Evolutionary conservation across 768 basidiomycete species (phyloP).

Genomic region (Royoungia palumana): DNA sequence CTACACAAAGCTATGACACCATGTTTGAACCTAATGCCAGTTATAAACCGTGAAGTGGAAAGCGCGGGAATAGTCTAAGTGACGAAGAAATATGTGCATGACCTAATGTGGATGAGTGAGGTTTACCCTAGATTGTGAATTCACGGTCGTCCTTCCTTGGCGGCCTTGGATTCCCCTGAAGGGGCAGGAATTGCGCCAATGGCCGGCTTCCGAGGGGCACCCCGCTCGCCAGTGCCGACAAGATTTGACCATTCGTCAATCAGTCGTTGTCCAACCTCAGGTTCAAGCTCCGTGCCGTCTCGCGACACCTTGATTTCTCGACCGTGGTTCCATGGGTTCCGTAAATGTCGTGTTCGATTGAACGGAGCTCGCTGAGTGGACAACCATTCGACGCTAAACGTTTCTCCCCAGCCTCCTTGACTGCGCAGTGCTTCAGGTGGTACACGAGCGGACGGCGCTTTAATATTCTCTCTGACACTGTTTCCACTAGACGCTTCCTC

Average conservation of each 20-base stretch:
- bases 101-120: not conserved
- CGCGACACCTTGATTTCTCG: constrained; percentile 77
- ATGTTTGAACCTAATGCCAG: too few relatives aligned
- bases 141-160: not conserved
- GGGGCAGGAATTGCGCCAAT: too few relatives aligned
- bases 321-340: constrained; percentile 93
- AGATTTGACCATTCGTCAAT: constrained; percentile 65
- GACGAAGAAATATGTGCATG: not conserved
- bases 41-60: too few relatives aligned
- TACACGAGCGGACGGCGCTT: not conserved
- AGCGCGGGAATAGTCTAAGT: too few relatives aligned
- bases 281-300: constrained; percentile 92
- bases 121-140: not conserved
- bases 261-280: constrained; percentile 61
- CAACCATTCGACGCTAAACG: constrained; percentile 84
- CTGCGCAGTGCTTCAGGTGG: not conserved
- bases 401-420: constrained; percentile 59
- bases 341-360: constrained; percentile 63
- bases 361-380: constrained; percentile 59
- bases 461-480: constrained; percentile 18
- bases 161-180: not conserved
- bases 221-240: constrained; percentile 11
- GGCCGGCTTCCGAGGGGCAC: constrained; percentile 2
- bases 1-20: too few relatives aligned
- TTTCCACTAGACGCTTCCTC: constrained; percentile 17